Percentiles rank a stretch among this genome's conserved stretches.
Evolutionary conservation across 495 filamentous ascomycete genomes (phyloP).

Genomic region (Penicilliopsis zonata): DNA sequence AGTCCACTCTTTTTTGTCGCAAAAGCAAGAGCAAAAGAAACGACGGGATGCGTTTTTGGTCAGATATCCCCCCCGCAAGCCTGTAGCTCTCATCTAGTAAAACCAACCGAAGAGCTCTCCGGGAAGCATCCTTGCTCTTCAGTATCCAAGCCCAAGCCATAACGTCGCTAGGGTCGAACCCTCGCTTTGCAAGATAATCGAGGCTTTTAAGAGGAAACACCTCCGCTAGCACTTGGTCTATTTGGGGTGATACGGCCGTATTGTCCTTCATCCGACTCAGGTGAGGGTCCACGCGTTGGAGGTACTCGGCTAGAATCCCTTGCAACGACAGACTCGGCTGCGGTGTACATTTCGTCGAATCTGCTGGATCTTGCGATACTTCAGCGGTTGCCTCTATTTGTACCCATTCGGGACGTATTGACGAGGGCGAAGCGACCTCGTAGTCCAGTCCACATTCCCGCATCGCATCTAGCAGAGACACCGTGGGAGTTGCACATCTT

Average conservation of each 20-base stretch:
- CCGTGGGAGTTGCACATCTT: conserved; percentile 22
- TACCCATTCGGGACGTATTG: too few species aligned
- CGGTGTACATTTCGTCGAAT: too few species aligned
- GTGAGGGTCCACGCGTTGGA: conserved; percentile 23
- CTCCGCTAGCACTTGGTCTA: conserved; percentile 16
- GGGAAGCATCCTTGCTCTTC: conserved; percentile 22
- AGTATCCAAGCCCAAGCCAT: conserved; percentile 48
- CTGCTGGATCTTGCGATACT: too few species aligned
- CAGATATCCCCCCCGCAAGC: conserved; percentile 3
- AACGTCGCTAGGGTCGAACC: conserved; percentile 37
- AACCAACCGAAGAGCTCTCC: conserved; percentile 32
- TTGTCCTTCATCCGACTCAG: conserved; percentile 7
- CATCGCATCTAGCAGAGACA: conserved; percentile 22
- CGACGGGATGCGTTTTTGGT: conserved; percentile 19
- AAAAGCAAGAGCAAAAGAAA: conserved; percentile 42
- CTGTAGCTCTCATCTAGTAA: conserved; percentile 14
- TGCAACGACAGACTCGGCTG: conserved; percentile 17
- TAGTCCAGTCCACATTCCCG: conserved; percentile 17
- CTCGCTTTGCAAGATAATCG: conserved; percentile 22
- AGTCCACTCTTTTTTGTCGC: conserved; percentile 26
- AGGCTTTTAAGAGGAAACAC: conserved; percentile 22
- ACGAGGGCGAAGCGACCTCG: too few species aligned
- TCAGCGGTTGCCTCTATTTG: too few species aligned
- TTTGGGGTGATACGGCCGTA: neutral
- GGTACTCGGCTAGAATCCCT: conserved; percentile 25